Base-by-base conservation (phyloP, 2,329 filamentous ascomycete genomes). In the Alternaria dauci region DNA sequence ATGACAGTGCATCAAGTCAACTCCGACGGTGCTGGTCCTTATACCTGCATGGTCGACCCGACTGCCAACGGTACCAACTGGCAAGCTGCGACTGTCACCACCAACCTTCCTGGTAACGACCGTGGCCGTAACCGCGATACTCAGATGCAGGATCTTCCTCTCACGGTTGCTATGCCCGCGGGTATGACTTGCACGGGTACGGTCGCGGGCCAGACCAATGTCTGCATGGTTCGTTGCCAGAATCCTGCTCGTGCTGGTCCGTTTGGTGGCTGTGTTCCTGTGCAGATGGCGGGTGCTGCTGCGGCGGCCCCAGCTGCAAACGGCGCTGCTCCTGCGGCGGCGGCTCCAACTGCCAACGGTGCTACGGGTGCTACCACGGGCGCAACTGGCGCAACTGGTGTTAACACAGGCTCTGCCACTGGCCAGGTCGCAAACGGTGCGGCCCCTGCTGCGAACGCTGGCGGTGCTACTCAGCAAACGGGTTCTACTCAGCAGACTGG, bases 1-100 rank as follows among this genome's bases (percentile, higher is more conserved):
- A 89, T 90, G 82, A 89, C 87, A 1, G 80, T 90, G 9, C 88
- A 89, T 78, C 88, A 90, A 75, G 87, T 90, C 74, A 90, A 90
- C 77, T 82, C 81, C 38, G 88, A 91, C 66, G 88, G 88, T 59
- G 88, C 86, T 60, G 88, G 88, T 11, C 87, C 88, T 2, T 90
- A 88, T 77, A 84, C 80, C 7, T 89, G 87, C 80, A 87, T 87
- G 82, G 87, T 90, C 73, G 88, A 89, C 70, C 76, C 81, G 56
- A 87, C 87, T 58, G 88, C 81, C 57, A 88, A 87, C 5, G 87
- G 83, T 25, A 72, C 80, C 48, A 74, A 79, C 65, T 89, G 86
- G 83, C 73, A 78, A 23, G 76, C 83, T 61, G 85, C 87, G 72
- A 76, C 83, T 34, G 87, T 89, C 55, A 85, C 84, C 25, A 79